A percentile compares a stretch with the other conserved stretches of the same genome.
phyloP scores from a whole-genome alignment of 2,329 filamentous ascomycete species.

The Arthrobotrys iridis region DNA sequence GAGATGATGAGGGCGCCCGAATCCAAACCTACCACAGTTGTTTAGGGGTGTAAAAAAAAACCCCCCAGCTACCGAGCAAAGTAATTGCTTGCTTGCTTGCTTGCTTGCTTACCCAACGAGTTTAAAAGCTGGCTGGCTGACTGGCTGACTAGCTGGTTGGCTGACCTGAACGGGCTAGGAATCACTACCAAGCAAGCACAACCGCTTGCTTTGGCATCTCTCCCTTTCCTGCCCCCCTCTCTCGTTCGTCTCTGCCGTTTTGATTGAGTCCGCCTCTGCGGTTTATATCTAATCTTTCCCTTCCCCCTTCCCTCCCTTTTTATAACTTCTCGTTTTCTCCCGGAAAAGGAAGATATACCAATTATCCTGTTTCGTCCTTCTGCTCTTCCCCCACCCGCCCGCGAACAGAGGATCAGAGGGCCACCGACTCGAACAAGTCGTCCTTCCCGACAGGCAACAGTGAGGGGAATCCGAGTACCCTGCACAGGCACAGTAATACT shows the following conservation, averaged over 20 bases:
- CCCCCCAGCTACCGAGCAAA: too few species aligned
- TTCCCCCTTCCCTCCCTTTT: background rate
- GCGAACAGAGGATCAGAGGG: background rate
- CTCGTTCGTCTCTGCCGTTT: background rate
- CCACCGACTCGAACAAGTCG: background rate
- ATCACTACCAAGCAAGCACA: background rate
- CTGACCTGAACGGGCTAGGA: background rate
- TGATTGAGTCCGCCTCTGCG: background rate
- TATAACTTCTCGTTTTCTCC: background rate
- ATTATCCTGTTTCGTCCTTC: background rate
- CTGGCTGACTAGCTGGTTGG: background rate
- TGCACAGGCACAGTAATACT: background rate
- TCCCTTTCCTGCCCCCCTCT: background rate
- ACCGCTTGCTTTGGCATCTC: too few species aligned
- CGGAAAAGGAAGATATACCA: background rate
- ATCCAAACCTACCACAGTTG: background rate
- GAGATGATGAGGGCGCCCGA: background rate
- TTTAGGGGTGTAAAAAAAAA: too few species aligned
- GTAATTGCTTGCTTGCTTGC: background rate
- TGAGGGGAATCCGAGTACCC: conserved; percentile 4
- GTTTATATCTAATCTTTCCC: background rate
- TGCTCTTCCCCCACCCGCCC: too few species aligned
- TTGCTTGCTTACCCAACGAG: background rate
- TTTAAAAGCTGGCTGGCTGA: background rate
- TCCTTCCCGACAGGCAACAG: background rate